Conservation (phyloP, 768 basidiomycete species). For the Trametes coccinea region DNA sequence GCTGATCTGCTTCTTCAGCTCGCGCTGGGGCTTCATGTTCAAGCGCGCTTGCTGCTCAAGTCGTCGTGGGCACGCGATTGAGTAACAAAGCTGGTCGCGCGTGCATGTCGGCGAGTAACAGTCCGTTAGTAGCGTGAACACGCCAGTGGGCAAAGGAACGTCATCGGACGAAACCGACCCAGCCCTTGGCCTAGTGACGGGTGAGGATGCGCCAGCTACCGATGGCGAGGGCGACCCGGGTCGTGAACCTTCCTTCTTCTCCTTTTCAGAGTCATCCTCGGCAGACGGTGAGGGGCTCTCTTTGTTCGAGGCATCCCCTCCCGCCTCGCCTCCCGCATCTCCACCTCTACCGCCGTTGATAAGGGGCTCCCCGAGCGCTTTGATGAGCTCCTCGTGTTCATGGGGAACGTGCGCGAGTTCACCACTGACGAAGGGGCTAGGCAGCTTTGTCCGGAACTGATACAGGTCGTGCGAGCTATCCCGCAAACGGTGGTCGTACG, state of each 20-base stretch:
- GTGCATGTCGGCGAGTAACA: constrained; percentile 99
- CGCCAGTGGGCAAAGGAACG: constrained; percentile 80
- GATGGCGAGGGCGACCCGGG: constrained; percentile 28
- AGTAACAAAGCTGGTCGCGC: constrained; percentile 92
- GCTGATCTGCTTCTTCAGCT: constrained; percentile 81
- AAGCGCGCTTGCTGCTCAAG: constrained; percentile 92
- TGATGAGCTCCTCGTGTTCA: constrained; percentile 36
- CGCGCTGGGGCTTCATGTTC: constrained; percentile 93
- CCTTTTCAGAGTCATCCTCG: constrained; percentile 31
- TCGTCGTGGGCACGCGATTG: constrained; percentile 92
- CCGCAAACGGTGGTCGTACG: constrained; percentile 93
- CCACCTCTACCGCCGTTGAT: constrained; percentile 29
- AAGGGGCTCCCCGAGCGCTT: constrained; percentile 27
- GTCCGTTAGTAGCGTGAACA: constrained; percentile 94
- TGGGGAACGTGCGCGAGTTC: constrained; percentile 50
- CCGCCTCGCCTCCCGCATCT: constrained; percentile 25
- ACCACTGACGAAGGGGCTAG: constrained; percentile 83
- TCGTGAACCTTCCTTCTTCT: constrained; percentile 29
- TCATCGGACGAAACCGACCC: constrained; percentile 56
- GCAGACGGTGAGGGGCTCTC: constrained; percentile 34
- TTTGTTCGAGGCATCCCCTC: constrained; percentile 27
- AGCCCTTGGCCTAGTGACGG: constrained; percentile 37
- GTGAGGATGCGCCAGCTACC: constrained; percentile 24
- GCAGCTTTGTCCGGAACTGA: constrained; percentile 83
- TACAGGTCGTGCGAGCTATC: constrained; percentile 90